Evolutionary conservation across 495 filamentous ascomycete genomes (phyloP).

Genomic region (Penicillium bialowiezense): DNA sequence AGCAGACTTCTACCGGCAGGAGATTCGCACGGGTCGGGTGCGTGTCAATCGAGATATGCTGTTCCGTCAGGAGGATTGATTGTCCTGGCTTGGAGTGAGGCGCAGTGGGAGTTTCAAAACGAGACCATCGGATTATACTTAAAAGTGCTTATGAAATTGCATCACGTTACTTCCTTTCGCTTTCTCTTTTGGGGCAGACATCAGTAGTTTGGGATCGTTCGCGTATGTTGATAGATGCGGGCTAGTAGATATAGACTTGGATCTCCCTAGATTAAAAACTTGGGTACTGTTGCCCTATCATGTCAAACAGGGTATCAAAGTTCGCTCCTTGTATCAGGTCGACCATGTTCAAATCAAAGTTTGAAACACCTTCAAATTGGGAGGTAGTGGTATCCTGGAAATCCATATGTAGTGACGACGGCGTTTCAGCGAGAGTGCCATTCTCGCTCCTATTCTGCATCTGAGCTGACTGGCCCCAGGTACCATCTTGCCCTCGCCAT

Average conservation of each 20-base stretch:
- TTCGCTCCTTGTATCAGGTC: conserved; percentile 37
- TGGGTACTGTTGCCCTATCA: conserved; percentile 38
- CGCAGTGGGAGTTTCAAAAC: too few relatives aligned
- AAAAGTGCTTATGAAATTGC: too few relatives aligned
- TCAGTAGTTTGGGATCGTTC: too few relatives aligned
- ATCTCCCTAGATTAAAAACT: conserved; percentile 29
- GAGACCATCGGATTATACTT: too few relatives aligned
- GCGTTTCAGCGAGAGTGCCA: neutral
- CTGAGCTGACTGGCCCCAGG: neutral
- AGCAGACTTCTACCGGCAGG: conserved; percentile 5
- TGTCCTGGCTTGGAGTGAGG: too few relatives aligned
- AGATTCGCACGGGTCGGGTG: conserved; percentile 1
- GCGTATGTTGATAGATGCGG: neutral
- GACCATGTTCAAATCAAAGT: conserved; percentile 39
- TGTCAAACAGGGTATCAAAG: conserved; percentile 38
- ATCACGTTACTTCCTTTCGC: too few relatives aligned
- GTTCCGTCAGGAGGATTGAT: neutral
- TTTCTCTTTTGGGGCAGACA: too few relatives aligned
- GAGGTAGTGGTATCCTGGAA: conserved; percentile 11
- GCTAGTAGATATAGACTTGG: neutral
- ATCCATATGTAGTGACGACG: conserved; percentile 6
- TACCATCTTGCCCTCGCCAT: neutral
- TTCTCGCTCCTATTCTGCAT: neutral
- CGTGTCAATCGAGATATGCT: neutral
- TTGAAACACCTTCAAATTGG: conserved; percentile 17